A percentile compares a stretch with the other conserved stretches of the same genome.
These are phyloP conservation scores for Vitis rupestris DNA, from an alignment of 164 flowering plant species.

Conservation along the genomic window DNA sequence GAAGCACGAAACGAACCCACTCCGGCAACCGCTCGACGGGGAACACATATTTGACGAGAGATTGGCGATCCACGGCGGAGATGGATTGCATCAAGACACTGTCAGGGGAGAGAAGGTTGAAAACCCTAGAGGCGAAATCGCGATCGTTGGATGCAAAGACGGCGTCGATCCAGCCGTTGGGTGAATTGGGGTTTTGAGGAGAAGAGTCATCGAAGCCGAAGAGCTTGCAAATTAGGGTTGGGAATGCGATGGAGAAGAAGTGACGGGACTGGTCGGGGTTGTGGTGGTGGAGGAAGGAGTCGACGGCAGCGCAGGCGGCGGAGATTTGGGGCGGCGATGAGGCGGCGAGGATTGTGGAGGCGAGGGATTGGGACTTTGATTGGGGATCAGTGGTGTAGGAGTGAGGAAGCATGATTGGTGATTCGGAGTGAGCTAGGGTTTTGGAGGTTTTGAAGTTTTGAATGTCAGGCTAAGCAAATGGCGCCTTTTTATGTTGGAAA, in stretches of 20 bases:
- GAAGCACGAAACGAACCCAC: constrained; percentile 63
- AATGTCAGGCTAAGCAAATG: too few relatives aligned
- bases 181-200: constrained; percentile 5
- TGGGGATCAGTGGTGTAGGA: constrained; percentile 65
- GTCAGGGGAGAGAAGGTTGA: constrained; percentile 59
- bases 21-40: constrained; percentile 80
- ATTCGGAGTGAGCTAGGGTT: neutral
- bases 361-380: constrained; percentile 59
- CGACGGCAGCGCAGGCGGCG: constrained; percentile 57
- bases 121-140: constrained; percentile 40
- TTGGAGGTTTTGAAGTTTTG: neutral
- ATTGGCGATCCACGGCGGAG: constrained; percentile 53
- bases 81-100: constrained; percentile 58
- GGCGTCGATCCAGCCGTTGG: constrained; percentile 63
- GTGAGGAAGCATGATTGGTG: constrained; percentile 40
- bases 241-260: constrained; percentile 84
- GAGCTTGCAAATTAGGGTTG: constrained; percentile 63
- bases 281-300: constrained; percentile 55
- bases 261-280: constrained; percentile 66
- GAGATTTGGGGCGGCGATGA: constrained; percentile 49
- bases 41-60: constrained; percentile 72
- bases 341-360: constrained; percentile 49
- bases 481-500: too few relatives aligned
- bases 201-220: constrained; percentile 62
- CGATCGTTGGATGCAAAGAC: constrained; percentile 34